Base-by-base conservation (phyloP, 2,329 filamentous ascomycete species). In the Pleoardoris graminearum region DNA sequence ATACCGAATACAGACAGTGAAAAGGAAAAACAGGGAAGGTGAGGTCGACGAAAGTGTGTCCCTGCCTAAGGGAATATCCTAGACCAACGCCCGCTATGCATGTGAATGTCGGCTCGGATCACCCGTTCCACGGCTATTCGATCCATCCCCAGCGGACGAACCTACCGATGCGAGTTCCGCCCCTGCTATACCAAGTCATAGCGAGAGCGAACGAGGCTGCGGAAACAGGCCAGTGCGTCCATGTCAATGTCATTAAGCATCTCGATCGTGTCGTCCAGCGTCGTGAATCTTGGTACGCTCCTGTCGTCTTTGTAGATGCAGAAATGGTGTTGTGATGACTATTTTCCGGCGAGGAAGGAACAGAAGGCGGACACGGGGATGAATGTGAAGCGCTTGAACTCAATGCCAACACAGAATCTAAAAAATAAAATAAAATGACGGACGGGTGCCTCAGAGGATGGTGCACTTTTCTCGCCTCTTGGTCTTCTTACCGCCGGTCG, bases 181-280 rank as follows among this genome's bases (percentile, higher is more conserved):
- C 10, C 17, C 50, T 32, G 36, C 50, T 53, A 56, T 32, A 44
- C 48, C 45, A 45, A 36, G 23, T n/a, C 33, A 36, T 17, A n/a
- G n/a, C 44, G 43, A 37, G 23, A 21, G 44, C 43, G 53, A 60
- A 53, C 36, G 48, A 48, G 33, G 33, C 54, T 41, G 42, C 51
- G 54, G 48, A 60, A 47, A 56, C 61, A 61, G 57, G 49, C 53
- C 56, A 65, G 59, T 53, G 60, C 56, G 50, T 62, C 56, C 60
- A 62, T 67, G 60, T 63, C 68, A 63, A 66, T 63, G 65, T 69
- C 66, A 68, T 72, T 67, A 71, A 69, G 65, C 68, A 69, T 72
- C 65, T 69, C 66, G 68, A 71, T 71, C 66, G 69, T 69, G 63
- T 68, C 69, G 67, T 71, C 70, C 69, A 70, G 70, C 69, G 68